Base-by-base conservation (phyloP, 2,329 filamentous ascomycete species). In the Pestalotiopsis sp. region DNA sequence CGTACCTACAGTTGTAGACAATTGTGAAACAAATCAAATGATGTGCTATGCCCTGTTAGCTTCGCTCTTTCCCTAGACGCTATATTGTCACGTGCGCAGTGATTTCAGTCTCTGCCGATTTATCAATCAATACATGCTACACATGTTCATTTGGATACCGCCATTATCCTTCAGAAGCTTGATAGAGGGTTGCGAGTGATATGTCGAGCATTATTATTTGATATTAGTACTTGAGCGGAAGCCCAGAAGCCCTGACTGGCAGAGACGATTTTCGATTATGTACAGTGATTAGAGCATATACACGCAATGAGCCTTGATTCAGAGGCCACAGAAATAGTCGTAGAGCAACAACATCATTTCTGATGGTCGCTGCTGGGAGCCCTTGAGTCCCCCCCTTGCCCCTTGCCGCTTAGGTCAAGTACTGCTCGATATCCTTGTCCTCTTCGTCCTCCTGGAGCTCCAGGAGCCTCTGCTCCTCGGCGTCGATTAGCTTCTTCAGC, bases 361-460 rank as follows among this genome's bases (percentile, higher is more conserved):
- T 11, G 17, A n/a, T n/a, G 23, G 45, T 59, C 27, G 20, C 25
- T 59, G 25, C 12, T 27, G 57, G 2, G 7, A 36, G 57, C 23
- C 9, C 27, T 11, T 6, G 20, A 20, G 45, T n/a, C 6, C 7
- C 45, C 17, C 17, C 45, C 1, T n/a, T 17, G 17, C 45, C 17
- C 45, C 17, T n/a, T 52, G n/a, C 45, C 45, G 39, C 25, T 38
- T 69, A 74, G 38, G 76, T 85, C 78, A 94, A 79, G 74, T 91
- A 89, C 79, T 94, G 90, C 76, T 90, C 87, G 73, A 95, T 91
- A 78, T 94, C 91, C 81, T 92, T 91, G 78, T 93, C 91, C 69
- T 91, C 89, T 72, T 92, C 86, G 69, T 91, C 88, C 73, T 91
- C 89, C 69, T 82, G 79, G 64, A 82, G 77, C 74, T 88, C 85